Conservation (phyloP, 208 protist species). For the Strigomonas galati region DNA sequence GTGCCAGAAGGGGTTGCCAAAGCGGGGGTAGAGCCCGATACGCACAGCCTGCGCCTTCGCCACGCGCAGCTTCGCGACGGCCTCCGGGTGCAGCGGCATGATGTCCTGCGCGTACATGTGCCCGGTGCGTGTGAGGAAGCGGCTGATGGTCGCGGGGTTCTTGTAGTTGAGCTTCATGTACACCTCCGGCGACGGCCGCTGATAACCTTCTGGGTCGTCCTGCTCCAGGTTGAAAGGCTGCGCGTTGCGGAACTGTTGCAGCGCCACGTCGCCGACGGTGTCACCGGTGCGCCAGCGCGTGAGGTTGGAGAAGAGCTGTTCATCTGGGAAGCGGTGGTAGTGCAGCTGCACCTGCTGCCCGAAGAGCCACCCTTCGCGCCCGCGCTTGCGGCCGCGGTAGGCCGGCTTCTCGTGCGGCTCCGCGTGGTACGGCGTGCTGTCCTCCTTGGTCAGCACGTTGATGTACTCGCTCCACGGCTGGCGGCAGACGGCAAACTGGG, state of each 20-base stretch:
- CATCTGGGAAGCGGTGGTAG: constrained; percentile 87
- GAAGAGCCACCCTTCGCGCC: constrained; percentile 85
- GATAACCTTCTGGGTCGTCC: constrained; percentile 78
- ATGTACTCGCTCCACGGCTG: constrained; percentile 88
- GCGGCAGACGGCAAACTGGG: constrained; percentile 76
- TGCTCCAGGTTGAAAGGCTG: constrained; percentile 86
- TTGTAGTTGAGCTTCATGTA: constrained; percentile 95
- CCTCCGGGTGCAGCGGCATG: constrained; percentile 82
- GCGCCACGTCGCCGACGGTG: constrained; percentile 78
- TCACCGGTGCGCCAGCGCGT: constrained; percentile 83
- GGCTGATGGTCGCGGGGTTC: constrained; percentile 86
- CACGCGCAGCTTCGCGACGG: constrained; percentile 73
- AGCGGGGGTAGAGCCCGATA: constrained; percentile 87
- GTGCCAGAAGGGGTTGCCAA: constrained; percentile 90
- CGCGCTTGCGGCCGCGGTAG: constrained; percentile 79
- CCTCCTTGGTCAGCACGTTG: constrained; percentile 64
- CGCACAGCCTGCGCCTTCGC: constrained; percentile 82
- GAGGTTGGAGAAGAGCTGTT: constrained; percentile 83
- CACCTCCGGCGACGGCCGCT: constrained; percentile 71
- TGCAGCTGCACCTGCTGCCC: constrained; percentile 87
- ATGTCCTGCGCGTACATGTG: constrained; percentile 89
- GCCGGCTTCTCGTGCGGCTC: constrained; percentile 74
- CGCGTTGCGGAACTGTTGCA: constrained; percentile 89
- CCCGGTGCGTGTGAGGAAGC: constrained; percentile 83
- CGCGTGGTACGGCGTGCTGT: constrained; percentile 71